Conservation (phyloP, 345 rosid genomes). For the Rhodamnia rubescens region DNA sequence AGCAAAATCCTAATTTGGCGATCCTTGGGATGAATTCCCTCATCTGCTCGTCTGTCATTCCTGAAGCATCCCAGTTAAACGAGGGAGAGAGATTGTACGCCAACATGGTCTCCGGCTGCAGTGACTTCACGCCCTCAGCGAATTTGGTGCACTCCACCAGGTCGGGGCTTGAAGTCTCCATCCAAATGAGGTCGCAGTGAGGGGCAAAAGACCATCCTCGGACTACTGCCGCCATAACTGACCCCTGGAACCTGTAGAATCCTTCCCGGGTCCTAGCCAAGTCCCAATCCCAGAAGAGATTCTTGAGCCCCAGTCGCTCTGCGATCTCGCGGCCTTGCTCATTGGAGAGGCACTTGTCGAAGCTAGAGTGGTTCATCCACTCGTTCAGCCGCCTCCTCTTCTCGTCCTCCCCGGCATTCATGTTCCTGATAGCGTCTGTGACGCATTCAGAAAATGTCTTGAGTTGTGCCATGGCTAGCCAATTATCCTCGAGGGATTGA, state of each 20-base stretch:
- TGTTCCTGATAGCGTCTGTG: constrained; percentile 41
- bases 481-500: constrained; percentile 76
- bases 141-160: constrained; percentile 65
- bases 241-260: constrained; percentile 85
- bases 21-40: constrained; percentile 78
- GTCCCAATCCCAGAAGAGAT: constrained; percentile 99
- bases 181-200: constrained; percentile 77
- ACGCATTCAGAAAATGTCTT: constrained; percentile 76
- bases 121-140: constrained; percentile 60
- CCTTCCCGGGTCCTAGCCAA: constrained; percentile 94
- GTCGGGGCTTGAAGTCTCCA: constrained; percentile 91
- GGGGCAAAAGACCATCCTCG: constrained; percentile 91
- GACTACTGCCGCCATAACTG: constrained; percentile 68
- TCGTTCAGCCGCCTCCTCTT: constrained; percentile 47
- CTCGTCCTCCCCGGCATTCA: constrained; percentile 49
- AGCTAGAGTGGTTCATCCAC: constrained; percentile 63
- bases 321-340: constrained; percentile 71
- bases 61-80: constrained; percentile 94
- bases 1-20: constrained; percentile 69
- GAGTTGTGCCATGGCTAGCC: constrained; percentile 63
- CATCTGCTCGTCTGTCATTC: constrained; percentile 81
- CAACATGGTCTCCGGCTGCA: constrained; percentile 68
- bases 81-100: constrained; percentile 94
- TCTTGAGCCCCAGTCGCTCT: constrained; percentile 48
- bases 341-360: constrained; percentile 55